Evolutionary conservation across 768 basidiomycete species (phyloP).

Genomic region (Butyriboletus loyo): DNA sequence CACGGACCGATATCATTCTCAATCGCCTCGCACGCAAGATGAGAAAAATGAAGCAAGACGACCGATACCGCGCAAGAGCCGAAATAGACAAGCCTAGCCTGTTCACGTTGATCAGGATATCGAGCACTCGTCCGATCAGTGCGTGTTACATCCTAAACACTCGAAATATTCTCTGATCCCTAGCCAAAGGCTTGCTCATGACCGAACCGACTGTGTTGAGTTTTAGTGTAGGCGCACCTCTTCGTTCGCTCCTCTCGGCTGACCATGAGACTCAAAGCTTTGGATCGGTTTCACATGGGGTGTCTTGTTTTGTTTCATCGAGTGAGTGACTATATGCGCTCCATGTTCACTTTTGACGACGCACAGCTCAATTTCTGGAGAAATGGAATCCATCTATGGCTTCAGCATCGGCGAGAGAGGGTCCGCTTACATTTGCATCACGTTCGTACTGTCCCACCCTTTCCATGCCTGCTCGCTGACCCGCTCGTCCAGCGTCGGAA

Average conservation of each 20-base stretch:
- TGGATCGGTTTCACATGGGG: conserved; percentile 80
- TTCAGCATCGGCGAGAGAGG: conserved; percentile 63
- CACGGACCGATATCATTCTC: conserved; percentile 68
- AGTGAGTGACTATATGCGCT: conserved; percentile 35
- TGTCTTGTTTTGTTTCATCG: conserved; percentile 63
- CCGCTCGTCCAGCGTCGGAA: conserved; percentile 45
- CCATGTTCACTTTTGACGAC: neutral
- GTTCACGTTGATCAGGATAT: conserved; percentile 59
- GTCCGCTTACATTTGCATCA: conserved; percentile 54
- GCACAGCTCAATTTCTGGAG: conserved; percentile 50
- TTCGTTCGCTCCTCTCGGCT: neutral
- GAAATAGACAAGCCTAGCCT: conserved; percentile 62
- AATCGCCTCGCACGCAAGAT: conserved; percentile 58
- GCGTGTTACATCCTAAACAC: conserved; percentile 29
- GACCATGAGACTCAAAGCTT: conserved; percentile 37
- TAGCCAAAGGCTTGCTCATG: conserved; percentile 20
- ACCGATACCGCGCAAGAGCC: conserved; percentile 56
- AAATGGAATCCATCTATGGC: conserved; percentile 53
- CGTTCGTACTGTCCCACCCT: conserved; percentile 35
- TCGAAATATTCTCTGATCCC: neutral
- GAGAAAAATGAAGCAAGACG: conserved; percentile 64
- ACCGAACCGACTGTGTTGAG: conserved; percentile 69
- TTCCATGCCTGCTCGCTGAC: neutral
- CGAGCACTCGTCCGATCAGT: conserved; percentile 72
- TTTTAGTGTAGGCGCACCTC: conserved; percentile 55